Conservation (phyloP, 108 stramenopile species). For the Cylindrotheca fusiformis region DNA sequence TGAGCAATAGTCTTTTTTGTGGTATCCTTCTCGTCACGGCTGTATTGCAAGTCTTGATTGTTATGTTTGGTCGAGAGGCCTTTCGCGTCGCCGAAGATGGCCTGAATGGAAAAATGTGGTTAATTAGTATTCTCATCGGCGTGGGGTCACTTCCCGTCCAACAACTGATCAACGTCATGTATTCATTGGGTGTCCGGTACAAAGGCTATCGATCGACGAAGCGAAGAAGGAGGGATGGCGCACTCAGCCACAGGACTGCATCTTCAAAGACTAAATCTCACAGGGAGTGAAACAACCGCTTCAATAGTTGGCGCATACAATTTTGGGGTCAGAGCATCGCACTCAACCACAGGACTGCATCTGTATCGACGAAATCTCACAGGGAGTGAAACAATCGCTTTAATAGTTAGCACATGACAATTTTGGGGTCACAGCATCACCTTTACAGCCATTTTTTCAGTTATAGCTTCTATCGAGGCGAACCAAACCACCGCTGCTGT, state of each 20-base stretch:
- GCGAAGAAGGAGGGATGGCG: slow-evolving; percentile 4
- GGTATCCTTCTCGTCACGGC: slow-evolving; percentile 78
- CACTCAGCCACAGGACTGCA: not conserved
- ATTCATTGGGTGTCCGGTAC: slow-evolving; percentile 11
- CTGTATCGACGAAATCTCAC: not conserved
- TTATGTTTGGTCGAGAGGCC: slow-evolving; percentile 84
- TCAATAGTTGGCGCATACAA: no score
- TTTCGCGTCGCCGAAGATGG: slow-evolving; percentile 66
- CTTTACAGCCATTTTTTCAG: no score
- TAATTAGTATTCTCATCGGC: slow-evolving; percentile 47
- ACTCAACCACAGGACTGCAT: not conserved
- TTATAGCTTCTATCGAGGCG: no score
- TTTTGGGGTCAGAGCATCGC: no score
- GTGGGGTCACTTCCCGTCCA: slow-evolving; percentile 59
- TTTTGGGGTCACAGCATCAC: no score
- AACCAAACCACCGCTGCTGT: no score
- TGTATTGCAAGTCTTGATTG: slow-evolving; percentile 85
- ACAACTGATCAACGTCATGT: slow-evolving; percentile 56
- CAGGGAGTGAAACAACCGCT: not conserved
- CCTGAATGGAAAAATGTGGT: slow-evolving; percentile 46
- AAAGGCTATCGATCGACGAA: slow-evolving; percentile 14
- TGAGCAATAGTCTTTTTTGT: slow-evolving; percentile 79
- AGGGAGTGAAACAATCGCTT: not conserved
- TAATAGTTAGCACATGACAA: no score
- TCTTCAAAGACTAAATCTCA: not conserved